Evolutionary conservation across 2,329 filamentous ascomycete species (phyloP), one percentile per base, ranked within the genome.

Genomic region (Aspergillus sp.): DNA sequence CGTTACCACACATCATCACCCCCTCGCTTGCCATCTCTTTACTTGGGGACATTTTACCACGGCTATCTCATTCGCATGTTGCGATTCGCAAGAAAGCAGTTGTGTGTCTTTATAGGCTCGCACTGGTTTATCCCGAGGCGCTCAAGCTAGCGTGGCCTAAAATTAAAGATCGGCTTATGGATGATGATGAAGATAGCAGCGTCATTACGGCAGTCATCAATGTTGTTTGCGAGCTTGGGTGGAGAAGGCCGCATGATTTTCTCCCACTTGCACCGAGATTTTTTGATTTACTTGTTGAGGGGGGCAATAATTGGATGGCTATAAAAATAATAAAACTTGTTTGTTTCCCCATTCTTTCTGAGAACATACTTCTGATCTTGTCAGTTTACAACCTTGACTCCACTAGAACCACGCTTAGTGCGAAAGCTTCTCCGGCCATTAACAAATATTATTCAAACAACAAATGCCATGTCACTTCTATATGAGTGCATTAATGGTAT

Each of bases 401-500:
- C 93, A 0, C 71, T 97, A 29, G 93, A 98, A 62, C 91, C 93
- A 10, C 82, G 93, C 43, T 74, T 98, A 7, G 86, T 95, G 40
- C 88, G 87, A 62, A 98, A 98, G 65, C 73, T 98, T 11, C 72
- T 97, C 28, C 89, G 91, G 6, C 93, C 93, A 11, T 72, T 98
- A 48, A 95, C 90, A 1, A 89, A 88, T 53, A 85, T 98, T 38
- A 97, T 98, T 51, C 85, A 88, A 56, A 95, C 90, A 1, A 98
- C 93, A 0, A 86, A 88, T 5, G 93, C 93, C 27, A 97, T 97
- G 93, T 97, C 93, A n/a, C 70, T 98, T 27, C 72, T 97, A 5
- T 98, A 98, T 58, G 93, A 98, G 68, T 98, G 93, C 62, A 96
- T 98, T 68, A 96, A 95, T 64, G 93, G 93, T 26, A 95, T 98